These are phyloP conservation scores for Pseudopithomyces maydicus DNA, from an alignment of 2,329 filamentous ascomycete genomes.

Conservation along the genomic window DNA sequence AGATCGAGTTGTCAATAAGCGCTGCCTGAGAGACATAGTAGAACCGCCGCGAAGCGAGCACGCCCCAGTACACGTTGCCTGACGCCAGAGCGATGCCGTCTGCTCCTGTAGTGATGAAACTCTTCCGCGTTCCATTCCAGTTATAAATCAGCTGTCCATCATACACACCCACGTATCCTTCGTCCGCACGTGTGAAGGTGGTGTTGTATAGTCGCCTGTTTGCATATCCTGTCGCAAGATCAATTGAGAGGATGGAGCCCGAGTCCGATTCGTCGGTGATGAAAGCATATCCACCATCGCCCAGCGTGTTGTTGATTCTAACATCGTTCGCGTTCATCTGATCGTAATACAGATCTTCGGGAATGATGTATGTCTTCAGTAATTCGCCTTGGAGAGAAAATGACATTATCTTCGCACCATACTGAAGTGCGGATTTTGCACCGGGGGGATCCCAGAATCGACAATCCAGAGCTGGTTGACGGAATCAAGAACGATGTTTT, in stretches of 20 bases:
- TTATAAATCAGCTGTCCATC: constrained; percentile 39
- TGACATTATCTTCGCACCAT: constrained; percentile 51
- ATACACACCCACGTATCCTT: constrained; percentile 47
- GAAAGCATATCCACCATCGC: constrained; percentile 47
- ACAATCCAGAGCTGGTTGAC: constrained; percentile 48
- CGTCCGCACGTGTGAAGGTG: constrained; percentile 45
- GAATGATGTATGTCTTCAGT: constrained; percentile 47
- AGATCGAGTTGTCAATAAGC: constrained; percentile 36
- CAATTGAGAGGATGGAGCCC: constrained; percentile 46
- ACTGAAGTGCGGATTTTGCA: constrained; percentile 31
- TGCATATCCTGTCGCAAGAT: constrained; percentile 43
- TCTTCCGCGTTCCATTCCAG: constrained; percentile 44
- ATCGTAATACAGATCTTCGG: constrained; percentile 39
- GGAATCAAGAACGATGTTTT: constrained; percentile 51
- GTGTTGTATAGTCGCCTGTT: constrained; percentile 46
- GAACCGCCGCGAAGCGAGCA: constrained; percentile 48
- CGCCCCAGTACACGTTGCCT: constrained; percentile 52
- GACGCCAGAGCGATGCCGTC: constrained; percentile 48
- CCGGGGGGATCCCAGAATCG: constrained; percentile 48
- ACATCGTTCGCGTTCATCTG: constrained; percentile 50
- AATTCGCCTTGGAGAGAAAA: constrained; percentile 43
- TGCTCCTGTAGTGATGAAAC: constrained; percentile 36
- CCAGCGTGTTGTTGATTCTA: constrained; percentile 51
- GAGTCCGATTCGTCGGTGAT: constrained; percentile 48
- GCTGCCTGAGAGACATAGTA: constrained; percentile 47